Base-by-base conservation (phyloP, 768 basidiomycete species). In the Boletus pseudopeckii region DNA sequence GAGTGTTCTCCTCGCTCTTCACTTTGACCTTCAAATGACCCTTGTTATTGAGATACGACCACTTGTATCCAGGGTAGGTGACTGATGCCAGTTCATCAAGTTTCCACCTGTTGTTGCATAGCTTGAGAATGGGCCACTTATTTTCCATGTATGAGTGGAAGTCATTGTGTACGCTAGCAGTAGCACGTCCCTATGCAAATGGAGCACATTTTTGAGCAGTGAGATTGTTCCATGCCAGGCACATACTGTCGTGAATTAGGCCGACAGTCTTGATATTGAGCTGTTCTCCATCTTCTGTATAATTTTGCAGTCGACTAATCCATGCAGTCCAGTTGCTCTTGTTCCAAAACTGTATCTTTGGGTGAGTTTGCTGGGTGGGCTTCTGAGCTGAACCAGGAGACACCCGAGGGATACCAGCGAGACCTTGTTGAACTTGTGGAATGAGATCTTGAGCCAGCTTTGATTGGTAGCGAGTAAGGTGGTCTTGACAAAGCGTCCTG, bases 91-190 rank as follows among this genome's bases (percentile, higher is more conserved):
- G 14, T 8, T 53, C 32, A 7, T 54, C 30, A 0, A 53, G 26
- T 26, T 57, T 57, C 52, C 56, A 56, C 2, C 55, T 20, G 26
- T 53, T 38, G 6, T 56, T 34, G 10, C 45, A 24, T 7, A 56
- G 42, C 34, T 30, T 53, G 34, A 56, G 48, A 3, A 56, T 14
- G 0, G 45, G 40, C 38, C 20, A 56, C 32, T 46, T 34, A 4
- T 39, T 33, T 20, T 56, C 45, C 39, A 56, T 36, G n/a, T 53
- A 32, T 4, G 5, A 24, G 15, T 43, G 46, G 10, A 56, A 33
- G 4, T 43, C 13, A 17, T 56, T 17, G 17, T 18, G 13, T 2
- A 32, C 39, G 15, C 32, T 43, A 9, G 56, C 26, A 33, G 40
- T 54, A 26, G 52, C 46, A 20, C 20, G 26, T 28, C 52, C 52